A percentile compares a stretch with the other conserved stretches of the same genome.
These are phyloP conservation scores for Paramecium bursaria DNA, from an alignment of 73 alveolate species.

Conservation along the genomic window DNA sequence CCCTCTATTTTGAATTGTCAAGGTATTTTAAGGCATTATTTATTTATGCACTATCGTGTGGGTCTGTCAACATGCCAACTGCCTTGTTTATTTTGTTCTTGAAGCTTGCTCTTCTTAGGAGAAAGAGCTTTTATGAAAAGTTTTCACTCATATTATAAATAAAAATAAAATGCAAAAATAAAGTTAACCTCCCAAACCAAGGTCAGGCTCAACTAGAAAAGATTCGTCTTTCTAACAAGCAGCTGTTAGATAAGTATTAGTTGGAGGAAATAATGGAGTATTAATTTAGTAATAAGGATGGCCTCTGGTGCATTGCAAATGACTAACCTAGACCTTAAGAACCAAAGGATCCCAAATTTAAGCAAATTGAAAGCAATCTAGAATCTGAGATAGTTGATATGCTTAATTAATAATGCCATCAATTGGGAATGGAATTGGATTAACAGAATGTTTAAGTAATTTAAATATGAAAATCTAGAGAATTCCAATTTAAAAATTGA, in stretches of 20 bases:
- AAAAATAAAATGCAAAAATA: too few species aligned
- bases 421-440: constrained; percentile 38
- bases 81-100: too few species aligned
- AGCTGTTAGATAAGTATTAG: constrained; percentile 41
- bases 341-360: constrained; percentile 8
- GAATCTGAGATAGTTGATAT: constrained; percentile 54
- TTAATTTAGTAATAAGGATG: constrained; percentile 5
- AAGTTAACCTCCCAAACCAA: too few species aligned
- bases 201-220: constrained; percentile 38
- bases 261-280: constrained; percentile 49
- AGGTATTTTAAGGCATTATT: too few species aligned
- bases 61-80: too few species aligned
- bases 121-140: too few species aligned
- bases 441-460: constrained; percentile 23
- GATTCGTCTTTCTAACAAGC: constrained; percentile 55
- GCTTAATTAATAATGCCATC: constrained; percentile 27
- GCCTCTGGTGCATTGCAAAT: constrained; percentile 23
- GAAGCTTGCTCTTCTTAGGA: too few species aligned
- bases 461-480: too few species aligned
- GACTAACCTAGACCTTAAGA: constrained; percentile 7
- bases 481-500: constrained; percentile 34
- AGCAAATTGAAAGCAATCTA: constrained; percentile 17
- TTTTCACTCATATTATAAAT: too few species aligned
- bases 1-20: too few species aligned
- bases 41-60: too few species aligned